Evolutionary conservation across 805 yeast genomes (phyloP).

Genomic region (Wickerhamomyces sydowiorum): DNA sequence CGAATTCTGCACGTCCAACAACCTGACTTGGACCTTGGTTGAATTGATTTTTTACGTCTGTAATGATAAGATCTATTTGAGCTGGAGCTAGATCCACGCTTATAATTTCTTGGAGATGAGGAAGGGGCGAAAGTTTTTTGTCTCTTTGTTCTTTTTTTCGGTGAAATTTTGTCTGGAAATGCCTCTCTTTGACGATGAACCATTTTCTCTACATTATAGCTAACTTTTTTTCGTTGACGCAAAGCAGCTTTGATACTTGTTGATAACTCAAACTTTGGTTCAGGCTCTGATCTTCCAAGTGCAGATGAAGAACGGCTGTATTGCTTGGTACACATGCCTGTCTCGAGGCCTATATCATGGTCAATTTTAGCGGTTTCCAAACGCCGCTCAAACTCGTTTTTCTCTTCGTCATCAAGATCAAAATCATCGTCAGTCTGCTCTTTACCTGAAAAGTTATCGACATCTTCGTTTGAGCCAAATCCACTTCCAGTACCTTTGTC

Average conservation of each 20-base stretch:
- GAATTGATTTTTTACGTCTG: slow-evolving; percentile 6
- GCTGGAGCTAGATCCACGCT: neutral
- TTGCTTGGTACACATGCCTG: no score
- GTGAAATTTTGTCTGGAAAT: neutral
- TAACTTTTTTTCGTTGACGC: neutral
- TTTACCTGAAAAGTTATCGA: no score
- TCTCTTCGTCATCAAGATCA: no score
- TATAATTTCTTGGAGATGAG: neutral
- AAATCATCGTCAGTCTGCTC: no score
- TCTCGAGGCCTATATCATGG: no score
- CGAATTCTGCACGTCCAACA: slow-evolving; percentile 79
- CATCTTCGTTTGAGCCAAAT: no score
- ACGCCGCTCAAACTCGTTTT: no score
- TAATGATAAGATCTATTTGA: neutral
- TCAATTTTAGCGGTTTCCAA: no score
- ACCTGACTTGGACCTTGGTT: slow-evolving; percentile 48
- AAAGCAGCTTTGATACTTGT: neutral
- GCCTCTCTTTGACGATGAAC: neutral
- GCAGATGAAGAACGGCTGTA: no score
- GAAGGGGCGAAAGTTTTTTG: neutral
- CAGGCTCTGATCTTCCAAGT: neutral
- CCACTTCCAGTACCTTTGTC: neutral
- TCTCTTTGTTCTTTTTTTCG: neutral
- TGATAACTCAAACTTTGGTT: neutral
- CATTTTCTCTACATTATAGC: neutral